Base-by-base conservation (phyloP, 73 alveolate species). In the Paramecium bursaria region DNA sequence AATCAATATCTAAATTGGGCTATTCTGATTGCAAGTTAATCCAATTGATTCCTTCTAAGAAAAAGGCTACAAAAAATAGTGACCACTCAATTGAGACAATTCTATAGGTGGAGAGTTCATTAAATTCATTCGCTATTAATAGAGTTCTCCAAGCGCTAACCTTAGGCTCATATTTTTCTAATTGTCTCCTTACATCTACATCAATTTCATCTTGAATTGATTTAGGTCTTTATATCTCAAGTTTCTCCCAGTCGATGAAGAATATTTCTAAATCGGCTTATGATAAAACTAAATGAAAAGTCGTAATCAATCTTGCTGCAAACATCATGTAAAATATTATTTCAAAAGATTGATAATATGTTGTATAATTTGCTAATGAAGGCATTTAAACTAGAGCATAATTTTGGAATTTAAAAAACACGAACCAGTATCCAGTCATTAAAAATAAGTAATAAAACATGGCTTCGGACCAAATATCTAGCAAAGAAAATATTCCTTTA, bases 181-280 rank as follows among this genome's bases (percentile, higher is more conserved):
- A 42, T 9, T 31, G 4, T 17, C 11, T 25, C n/a, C 50, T 48
- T 22, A 53, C 17, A 31, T 75, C 57, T 1, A 48, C 60, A 25
- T 51, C 61, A 25, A 51, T 11, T 67, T 61, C 49, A 0, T 75
- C 88, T 74, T 67, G 53, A 51, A 74, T 22, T 49, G 75, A 57
- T 75, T 42, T 86, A 29, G 57, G 80, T 60, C 86, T 87, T 29
- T 75, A 80, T 17, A 88, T 86, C 76, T 93, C 88, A 42, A 90
- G 90, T 76, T 88, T 91, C 86, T 97, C 99, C 97, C 99, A 93
- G 88, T 97, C 99, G 27, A 97, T 54, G 86, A 97, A 92, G 77
- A 92, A 90, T 1, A 94, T 74, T 85, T 95, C 95, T n/a, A 74
- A 67, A 74, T 60, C 76, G 26, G 93, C 60, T 90, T 97, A 96